Conservation (phyloP, 192 early-diverging fungal genomes). For the Lobosporangium transversale region DNA sequence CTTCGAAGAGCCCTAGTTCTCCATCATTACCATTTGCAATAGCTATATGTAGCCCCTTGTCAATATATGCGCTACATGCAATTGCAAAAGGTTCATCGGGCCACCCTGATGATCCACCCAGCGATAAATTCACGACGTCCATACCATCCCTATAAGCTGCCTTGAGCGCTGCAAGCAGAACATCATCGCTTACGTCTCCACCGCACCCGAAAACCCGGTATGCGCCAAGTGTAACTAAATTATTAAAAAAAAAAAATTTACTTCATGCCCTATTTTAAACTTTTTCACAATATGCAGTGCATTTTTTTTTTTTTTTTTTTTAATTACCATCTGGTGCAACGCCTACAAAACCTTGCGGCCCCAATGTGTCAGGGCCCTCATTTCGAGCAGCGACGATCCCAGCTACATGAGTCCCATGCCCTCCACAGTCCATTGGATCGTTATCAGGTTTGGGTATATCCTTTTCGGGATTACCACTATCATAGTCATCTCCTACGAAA, state of each 20-base stretch:
- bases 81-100: constrained; percentile 67
- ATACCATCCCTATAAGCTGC: constrained; percentile 73
- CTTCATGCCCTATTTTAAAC: too few species aligned
- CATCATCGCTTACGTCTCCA: constrained; percentile 69
- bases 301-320: too few species aligned
- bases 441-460: constrained; percentile 60
- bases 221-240: constrained; percentile 69
- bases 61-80: constrained; percentile 62
- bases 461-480: constrained; percentile 30
- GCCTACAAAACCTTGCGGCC: constrained; percentile 70
- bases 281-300: too few species aligned
- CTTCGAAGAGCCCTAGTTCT: constrained; percentile 54
- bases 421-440: constrained; percentile 70
- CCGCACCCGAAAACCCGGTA: constrained; percentile 88
- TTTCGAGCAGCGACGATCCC: constrained; percentile 79
- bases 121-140: constrained; percentile 86
- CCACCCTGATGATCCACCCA: constrained; percentile 74
- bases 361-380: constrained; percentile 68
- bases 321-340: too few species aligned
- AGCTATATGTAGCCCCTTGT: constrained; percentile 60
- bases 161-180: constrained; percentile 80
- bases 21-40: constrained; percentile 77
- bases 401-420: constrained; percentile 72
- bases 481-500: constrained; percentile 64
- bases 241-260: background rate